Conservation (phyloP, 2,329 filamentous ascomycete species). For the Hypoxylon sp. region DNA sequence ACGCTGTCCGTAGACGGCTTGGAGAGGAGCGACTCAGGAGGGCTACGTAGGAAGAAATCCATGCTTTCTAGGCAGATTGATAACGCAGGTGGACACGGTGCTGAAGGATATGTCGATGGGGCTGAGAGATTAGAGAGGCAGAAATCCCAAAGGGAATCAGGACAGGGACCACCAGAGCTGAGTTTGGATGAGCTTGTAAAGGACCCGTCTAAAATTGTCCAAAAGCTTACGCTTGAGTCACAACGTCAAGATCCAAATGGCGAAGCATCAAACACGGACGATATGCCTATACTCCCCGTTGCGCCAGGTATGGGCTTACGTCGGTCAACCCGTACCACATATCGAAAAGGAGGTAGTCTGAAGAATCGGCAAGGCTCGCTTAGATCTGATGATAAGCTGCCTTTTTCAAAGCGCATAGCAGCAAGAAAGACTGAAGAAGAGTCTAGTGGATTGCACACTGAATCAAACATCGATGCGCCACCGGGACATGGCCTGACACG, state of each 20-base stretch:
- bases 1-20: slow-evolving; percentile 71
- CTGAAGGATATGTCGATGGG: slow-evolving; percentile 82
- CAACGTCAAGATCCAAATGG: slow-evolving; percentile 61
- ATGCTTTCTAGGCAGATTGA: slow-evolving; percentile 96
- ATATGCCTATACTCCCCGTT: slow-evolving; percentile 88
- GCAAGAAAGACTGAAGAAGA: slow-evolving; percentile 72
- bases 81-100: slow-evolving; percentile 70
- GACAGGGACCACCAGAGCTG: slow-evolving; percentile 70
- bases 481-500: slow-evolving; percentile 69
- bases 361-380: slow-evolving; percentile 88
- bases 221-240: slow-evolving; percentile 74
- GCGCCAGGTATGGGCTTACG: slow-evolving; percentile 84
- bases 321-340: slow-evolving; percentile 91
- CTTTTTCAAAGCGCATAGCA: slow-evolving; percentile 80
- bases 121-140: slow-evolving; percentile 84
- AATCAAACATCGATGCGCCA: slow-evolving; percentile 62
- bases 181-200: slow-evolving; percentile 86
- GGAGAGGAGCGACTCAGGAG: slow-evolving; percentile 69
- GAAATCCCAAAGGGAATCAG: slow-evolving; percentile 68
- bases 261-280: slow-evolving; percentile 67
- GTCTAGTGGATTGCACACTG: slow-evolving; percentile 57
- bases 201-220: slow-evolving; percentile 79
- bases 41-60: slow-evolving; percentile 89
- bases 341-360: slow-evolving; percentile 86
- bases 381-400: slow-evolving; percentile 80